These are phyloP conservation scores for Pyracantha coccinea DNA, from an alignment of 331 rosid genomes.

Conservation along the genomic window DNA sequence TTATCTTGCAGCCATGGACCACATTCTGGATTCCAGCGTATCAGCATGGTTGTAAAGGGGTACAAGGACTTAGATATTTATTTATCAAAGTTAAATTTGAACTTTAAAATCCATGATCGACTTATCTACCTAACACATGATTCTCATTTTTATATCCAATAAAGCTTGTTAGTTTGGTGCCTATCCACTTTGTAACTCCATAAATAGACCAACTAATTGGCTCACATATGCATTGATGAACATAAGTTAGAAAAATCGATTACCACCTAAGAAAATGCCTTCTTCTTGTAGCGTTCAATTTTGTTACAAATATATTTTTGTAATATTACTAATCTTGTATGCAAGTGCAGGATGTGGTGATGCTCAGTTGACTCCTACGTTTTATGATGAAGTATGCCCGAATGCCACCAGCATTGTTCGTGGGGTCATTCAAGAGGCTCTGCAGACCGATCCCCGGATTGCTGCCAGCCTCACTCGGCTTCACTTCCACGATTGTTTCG, in stretches of 20 bases:
- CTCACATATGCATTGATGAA: not conserved
- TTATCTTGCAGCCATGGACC: too few relatives aligned
- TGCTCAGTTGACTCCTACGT: conserved; percentile 1
- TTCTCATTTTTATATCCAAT: too few relatives aligned
- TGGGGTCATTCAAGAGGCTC: conserved; percentile 13
- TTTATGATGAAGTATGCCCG: conserved; percentile 35
- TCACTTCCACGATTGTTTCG: conserved; percentile 64
- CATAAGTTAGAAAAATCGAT: not conserved
- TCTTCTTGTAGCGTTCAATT: not conserved
- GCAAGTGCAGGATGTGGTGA: not conserved
- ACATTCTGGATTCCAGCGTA: too few relatives aligned
- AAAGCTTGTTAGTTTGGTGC: too few relatives aligned
- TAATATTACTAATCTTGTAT: not conserved
- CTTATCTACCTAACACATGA: too few relatives aligned
- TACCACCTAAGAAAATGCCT: not conserved
- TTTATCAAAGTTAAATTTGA: too few relatives aligned
- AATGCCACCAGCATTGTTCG: conserved; percentile 4
- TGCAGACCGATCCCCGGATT: conserved; percentile 32
- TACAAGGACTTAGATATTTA: too few relatives aligned
- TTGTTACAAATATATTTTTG: not conserved
- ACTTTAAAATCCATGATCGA: too few relatives aligned
- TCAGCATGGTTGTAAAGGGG: too few relatives aligned
- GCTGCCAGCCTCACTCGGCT: conserved; percentile 53
- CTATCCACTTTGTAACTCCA: too few relatives aligned
- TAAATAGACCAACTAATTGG: too few relatives aligned